Evolutionary conservation across 2,329 filamentous ascomycete species (phyloP).

Genomic region (Pseudogymnoascus sp.): DNA sequence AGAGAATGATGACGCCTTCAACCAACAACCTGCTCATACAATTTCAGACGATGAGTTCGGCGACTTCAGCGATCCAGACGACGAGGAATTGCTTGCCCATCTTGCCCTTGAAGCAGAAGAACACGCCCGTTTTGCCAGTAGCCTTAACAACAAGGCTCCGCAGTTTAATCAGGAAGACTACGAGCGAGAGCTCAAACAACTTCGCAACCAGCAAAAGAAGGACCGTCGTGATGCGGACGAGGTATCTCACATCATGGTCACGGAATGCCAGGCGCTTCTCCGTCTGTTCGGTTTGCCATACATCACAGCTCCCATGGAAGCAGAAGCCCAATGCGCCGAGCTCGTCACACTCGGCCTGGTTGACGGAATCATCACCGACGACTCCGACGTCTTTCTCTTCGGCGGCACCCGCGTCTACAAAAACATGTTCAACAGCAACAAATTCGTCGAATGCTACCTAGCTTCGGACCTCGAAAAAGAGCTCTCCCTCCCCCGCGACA

Average conservation of each 20-base stretch:
- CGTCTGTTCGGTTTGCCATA: conserved; percentile 90
- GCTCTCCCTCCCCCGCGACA: conserved; percentile 74
- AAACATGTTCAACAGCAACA: conserved; percentile 99
- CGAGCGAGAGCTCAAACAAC: conserved; percentile 74
- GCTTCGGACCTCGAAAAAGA: conserved; percentile 77
- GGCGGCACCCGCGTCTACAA: conserved; percentile 96
- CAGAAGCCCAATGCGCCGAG: conserved; percentile 93
- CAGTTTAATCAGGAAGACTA: conserved; percentile 68
- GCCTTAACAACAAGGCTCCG: conserved; percentile 68
- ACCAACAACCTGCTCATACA: conserved; percentile 15
- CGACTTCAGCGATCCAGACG: conserved; percentile 77
- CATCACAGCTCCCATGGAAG: conserved; percentile 97
- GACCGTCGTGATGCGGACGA: conserved; percentile 94
- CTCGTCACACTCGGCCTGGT: conserved; percentile 79
- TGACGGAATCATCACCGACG: conserved; percentile 95
- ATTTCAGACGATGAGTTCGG: conserved; percentile 36
- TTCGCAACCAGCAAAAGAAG: conserved; percentile 92
- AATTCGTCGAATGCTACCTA: conserved; percentile 95
- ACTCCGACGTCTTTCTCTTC: conserved; percentile 94
- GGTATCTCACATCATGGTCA: conserved; percentile 91
- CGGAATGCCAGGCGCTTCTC: conserved; percentile 86
- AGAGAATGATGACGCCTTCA: conserved; percentile 16
- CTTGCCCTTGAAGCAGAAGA: conserved; percentile 88
- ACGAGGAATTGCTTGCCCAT: conserved; percentile 78
- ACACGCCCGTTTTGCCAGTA: conserved; percentile 83